These are phyloP conservation scores for Discostella stelligeroides DNA, from an alignment of 108 stramenopile genomes.

Conservation along the genomic window DNA sequence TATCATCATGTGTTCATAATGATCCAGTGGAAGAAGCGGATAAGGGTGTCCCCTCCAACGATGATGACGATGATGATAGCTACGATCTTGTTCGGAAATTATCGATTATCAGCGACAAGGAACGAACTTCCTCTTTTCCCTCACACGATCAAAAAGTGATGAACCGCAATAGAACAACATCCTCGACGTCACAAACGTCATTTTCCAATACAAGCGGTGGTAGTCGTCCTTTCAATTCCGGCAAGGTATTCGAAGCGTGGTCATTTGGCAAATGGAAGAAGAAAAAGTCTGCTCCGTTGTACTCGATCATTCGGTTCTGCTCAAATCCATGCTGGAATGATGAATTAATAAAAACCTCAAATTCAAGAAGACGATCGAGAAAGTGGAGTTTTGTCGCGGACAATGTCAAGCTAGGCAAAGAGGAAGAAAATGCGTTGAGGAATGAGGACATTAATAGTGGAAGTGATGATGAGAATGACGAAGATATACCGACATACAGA, in stretches of 20 bases:
- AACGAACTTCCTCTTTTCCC: neutral
- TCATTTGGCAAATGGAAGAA: conserved; percentile 31
- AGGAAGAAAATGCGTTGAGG: conserved; percentile 26
- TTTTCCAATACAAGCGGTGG: neutral
- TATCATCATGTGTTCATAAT: neutral
- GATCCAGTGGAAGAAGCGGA: neutral
- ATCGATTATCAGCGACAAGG: neutral
- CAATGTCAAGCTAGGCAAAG: conserved; percentile 24
- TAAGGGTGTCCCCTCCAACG: neutral
- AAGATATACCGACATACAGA: neutral
- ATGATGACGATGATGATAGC: conserved; percentile 12
- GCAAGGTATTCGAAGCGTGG: conserved; percentile 20
- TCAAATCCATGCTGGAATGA: conserved; percentile 29
- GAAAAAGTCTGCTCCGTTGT: conserved; percentile 37
- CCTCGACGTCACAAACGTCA: neutral
- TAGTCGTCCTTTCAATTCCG: neutral
- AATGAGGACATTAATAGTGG: neutral
- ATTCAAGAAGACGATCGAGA: neutral
- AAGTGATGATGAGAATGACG: neutral
- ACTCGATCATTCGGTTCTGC: conserved; percentile 36
- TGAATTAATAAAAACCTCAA: neutral
- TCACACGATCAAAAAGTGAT: neutral
- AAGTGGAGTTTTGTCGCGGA: conserved; percentile 37
- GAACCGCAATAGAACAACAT: neutral
- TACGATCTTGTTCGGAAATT: conserved; percentile 6